These are phyloP conservation scores for Cryphonectria parasitica DNA, from an alignment of 2,329 filamentous ascomycete genomes.

Conservation along the genomic window DNA sequence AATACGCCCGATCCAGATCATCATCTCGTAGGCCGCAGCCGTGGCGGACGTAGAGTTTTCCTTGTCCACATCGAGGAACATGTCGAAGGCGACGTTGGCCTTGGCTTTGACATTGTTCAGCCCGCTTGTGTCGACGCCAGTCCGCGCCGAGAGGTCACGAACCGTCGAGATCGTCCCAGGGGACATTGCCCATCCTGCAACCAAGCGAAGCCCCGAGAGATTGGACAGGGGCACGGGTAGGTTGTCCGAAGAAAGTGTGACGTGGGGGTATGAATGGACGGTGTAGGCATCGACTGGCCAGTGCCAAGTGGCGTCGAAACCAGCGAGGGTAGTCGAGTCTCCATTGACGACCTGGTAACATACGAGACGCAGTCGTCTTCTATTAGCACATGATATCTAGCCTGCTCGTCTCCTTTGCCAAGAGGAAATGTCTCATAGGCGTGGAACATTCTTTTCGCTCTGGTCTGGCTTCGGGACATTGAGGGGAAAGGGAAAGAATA, in stretches of 20 bases:
- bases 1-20: slow-evolving; percentile 40
- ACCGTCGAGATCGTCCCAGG: slow-evolving; percentile 32
- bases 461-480: background rate
- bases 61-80: slow-evolving; percentile 38
- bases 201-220: slow-evolving; percentile 36
- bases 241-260: slow-evolving; percentile 36
- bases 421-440: slow-evolving; percentile 11
- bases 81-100: slow-evolving; percentile 40
- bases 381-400: background rate
- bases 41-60: slow-evolving; percentile 34
- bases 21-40: slow-evolving; percentile 39
- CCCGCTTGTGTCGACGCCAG: slow-evolving; percentile 33
- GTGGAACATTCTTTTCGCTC: background rate
- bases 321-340: slow-evolving; percentile 18
- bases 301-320: slow-evolving; percentile 40
- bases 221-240: slow-evolving; percentile 37
- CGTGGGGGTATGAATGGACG: slow-evolving; percentile 42
- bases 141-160: slow-evolving; percentile 27
- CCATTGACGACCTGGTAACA: slow-evolving; percentile 26
- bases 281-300: slow-evolving; percentile 35
- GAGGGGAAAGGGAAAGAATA: no score
- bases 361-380: background rate
- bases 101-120: slow-evolving; percentile 32
- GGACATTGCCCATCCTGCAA: slow-evolving; percentile 38
- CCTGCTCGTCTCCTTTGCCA: background rate